These are phyloP conservation scores for Gloeopeniophorella convolvens DNA, from an alignment of 768 basidiomycete species.

Conservation along the genomic window DNA sequence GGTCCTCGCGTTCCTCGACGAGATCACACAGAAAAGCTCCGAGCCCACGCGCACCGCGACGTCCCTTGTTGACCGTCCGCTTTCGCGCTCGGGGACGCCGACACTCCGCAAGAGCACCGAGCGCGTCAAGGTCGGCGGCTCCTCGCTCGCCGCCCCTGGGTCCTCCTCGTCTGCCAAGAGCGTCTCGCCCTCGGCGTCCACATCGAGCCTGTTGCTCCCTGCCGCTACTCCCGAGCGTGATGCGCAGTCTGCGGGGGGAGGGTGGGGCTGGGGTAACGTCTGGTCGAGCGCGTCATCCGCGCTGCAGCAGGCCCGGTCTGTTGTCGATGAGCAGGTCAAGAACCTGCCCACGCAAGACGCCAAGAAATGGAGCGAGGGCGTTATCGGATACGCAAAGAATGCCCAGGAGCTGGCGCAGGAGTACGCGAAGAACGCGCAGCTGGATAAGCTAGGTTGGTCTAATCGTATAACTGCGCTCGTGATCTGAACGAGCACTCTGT, in stretches of 20 bases:
- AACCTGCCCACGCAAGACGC: constrained; percentile 80
- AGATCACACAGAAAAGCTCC: constrained; percentile 87
- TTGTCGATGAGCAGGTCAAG: constrained; percentile 92
- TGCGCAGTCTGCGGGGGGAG: constrained; percentile 25
- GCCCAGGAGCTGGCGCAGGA: constrained; percentile 35
- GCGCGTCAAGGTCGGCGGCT: constrained; percentile 57
- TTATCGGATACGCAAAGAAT: constrained; percentile 79
- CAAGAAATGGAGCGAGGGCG: constrained; percentile 81
- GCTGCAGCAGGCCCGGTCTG: constrained; percentile 79
- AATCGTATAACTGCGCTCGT: not conserved
- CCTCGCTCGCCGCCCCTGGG: constrained; percentile 31
- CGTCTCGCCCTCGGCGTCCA: constrained; percentile 33
- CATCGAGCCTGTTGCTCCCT: constrained; percentile 15
- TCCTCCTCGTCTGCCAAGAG: constrained; percentile 28
- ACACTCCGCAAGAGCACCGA: constrained; percentile 70
- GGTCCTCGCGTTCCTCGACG: constrained; percentile 89
- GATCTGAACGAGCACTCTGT: constrained; percentile 14
- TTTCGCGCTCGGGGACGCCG: constrained; percentile 65
- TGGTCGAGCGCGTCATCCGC: constrained; percentile 85
- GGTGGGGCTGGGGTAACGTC: constrained; percentile 84
- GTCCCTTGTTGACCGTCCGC: constrained; percentile 49
- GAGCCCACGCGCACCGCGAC: constrained; percentile 62
- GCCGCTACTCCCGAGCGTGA: constrained; percentile 13
- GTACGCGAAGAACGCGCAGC: constrained; percentile 79
- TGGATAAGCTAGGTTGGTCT: constrained; percentile 79